Conservation (phyloP, 2,329 filamentous ascomycete genomes). For the Pseudodiploospora longispora region DNA sequence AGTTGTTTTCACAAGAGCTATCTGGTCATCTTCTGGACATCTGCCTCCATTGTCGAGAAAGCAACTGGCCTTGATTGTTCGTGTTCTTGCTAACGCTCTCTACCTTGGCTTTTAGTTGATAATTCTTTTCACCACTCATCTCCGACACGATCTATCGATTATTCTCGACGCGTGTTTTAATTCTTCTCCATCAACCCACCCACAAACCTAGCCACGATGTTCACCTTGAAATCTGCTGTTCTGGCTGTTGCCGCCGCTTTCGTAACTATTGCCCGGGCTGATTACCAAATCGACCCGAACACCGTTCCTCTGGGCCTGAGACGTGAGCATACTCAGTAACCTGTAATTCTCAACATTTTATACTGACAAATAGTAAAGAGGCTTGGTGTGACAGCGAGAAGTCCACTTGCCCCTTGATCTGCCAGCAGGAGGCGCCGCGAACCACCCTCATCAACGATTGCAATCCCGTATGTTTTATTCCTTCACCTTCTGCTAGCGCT, state of each 20-base stretch:
- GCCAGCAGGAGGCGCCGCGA: constrained; percentile 48
- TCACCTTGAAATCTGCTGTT: constrained; percentile 43
- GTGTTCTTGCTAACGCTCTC: too few relatives aligned
- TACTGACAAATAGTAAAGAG: constrained; percentile 29
- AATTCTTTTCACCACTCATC: neutral
- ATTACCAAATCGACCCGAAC: constrained; percentile 55
- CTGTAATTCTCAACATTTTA: neutral
- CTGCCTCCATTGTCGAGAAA: too few relatives aligned
- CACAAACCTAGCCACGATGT: constrained; percentile 33
- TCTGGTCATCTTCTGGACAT: too few relatives aligned
- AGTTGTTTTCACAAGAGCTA: too few relatives aligned
- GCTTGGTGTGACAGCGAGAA: constrained; percentile 59
- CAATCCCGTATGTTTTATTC: constrained; percentile 45
- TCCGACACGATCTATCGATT: neutral
- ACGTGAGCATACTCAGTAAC: constrained; percentile 33
- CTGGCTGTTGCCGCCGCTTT: constrained; percentile 48
- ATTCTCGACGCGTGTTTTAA: neutral
- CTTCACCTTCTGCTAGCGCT: neutral
- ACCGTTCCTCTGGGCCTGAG: constrained; percentile 45
- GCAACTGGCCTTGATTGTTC: too few relatives aligned
- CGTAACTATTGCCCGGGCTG: constrained; percentile 43
- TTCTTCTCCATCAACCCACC: too few relatives aligned
- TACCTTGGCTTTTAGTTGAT: neutral
- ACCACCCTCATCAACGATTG: constrained; percentile 56
- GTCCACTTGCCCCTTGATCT: constrained; percentile 63